phyloP scores from a whole-genome alignment of 2,329 filamentous ascomycete species.

The Epichloe coenophiala region DNA sequence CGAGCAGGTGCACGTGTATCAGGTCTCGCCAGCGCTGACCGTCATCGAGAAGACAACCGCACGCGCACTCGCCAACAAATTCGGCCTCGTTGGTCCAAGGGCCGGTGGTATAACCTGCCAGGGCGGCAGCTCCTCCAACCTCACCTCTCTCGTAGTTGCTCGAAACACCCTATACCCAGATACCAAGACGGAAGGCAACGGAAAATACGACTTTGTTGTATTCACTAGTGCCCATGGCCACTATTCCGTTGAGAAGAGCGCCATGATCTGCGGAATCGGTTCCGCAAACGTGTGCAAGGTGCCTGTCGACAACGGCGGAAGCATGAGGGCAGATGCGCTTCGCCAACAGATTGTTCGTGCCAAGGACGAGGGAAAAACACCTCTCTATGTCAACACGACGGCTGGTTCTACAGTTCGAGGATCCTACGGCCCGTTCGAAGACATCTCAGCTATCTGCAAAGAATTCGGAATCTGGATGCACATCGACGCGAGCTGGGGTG shows the following conservation, averaged over 20 bases:
- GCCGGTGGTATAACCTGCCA: slow-evolving; percentile 65
- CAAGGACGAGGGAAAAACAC: slow-evolving; percentile 56
- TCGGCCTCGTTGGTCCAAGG: slow-evolving; percentile 60
- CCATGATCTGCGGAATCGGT: slow-evolving; percentile 80
- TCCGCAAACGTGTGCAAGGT: slow-evolving; percentile 59
- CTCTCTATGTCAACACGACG: slow-evolving; percentile 91
- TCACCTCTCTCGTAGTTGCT: slow-evolving; percentile 73
- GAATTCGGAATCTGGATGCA: slow-evolving; percentile 76
- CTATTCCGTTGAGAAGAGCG: slow-evolving; percentile 89
- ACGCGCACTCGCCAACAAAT: slow-evolving; percentile 57
- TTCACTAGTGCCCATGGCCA: slow-evolving; percentile 88
- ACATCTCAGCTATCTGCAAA: slow-evolving; percentile 57
- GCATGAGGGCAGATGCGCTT: slow-evolving; percentile 56
- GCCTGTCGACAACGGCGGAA: slow-evolving; percentile 56
- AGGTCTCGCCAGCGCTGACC: slow-evolving; percentile 80
- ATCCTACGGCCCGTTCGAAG: slow-evolving; percentile 68
- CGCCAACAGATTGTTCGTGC: slow-evolving; percentile 48
- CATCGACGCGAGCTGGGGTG: slow-evolving; percentile 86
- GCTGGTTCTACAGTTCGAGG: slow-evolving; percentile 90
- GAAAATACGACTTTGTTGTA: slow-evolving; percentile 52
- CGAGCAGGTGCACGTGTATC: slow-evolving; percentile 67
- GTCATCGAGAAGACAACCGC: slow-evolving; percentile 78
- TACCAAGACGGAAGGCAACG: slow-evolving; percentile 63
- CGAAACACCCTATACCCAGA: slow-evolving; percentile 73
- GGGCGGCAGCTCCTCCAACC: slow-evolving; percentile 75